Evolutionary conservation across 2,329 filamentous ascomycete genomes (phyloP).

Genomic region (Emergomyces orientalis): DNA sequence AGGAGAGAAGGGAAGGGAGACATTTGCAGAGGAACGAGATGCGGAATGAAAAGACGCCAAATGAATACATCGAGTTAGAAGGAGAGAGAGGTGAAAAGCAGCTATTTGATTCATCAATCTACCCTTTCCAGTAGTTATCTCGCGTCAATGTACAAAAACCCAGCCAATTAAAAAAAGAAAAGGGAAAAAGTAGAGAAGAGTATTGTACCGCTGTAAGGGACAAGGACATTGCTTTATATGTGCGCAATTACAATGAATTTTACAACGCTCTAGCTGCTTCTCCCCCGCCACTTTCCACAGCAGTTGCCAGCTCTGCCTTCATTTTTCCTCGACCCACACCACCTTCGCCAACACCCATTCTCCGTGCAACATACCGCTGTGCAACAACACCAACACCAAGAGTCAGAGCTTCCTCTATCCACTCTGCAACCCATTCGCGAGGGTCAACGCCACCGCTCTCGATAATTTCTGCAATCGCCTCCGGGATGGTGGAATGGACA

Average conservation of each 20-base stretch:
- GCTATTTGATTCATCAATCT: background rate
- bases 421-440: slow-evolving; percentile 93
- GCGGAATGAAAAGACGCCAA: slow-evolving; percentile 4
- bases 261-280: slow-evolving; percentile 50
- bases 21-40: no score
- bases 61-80: background rate
- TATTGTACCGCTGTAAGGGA: background rate
- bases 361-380: slow-evolving; percentile 84
- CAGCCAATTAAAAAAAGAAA: background rate
- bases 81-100: background rate
- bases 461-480: slow-evolving; percentile 81
- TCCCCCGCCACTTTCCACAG: slow-evolving; percentile 50
- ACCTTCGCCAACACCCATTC: slow-evolving; percentile 93
- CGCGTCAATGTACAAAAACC: background rate
- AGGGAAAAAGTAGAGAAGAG: background rate
- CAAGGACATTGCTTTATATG: background rate
- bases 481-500: slow-evolving; percentile 44
- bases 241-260: background rate
- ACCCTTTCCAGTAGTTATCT: background rate
- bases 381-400: slow-evolving; percentile 77
- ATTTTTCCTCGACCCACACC: slow-evolving; percentile 49
- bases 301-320: slow-evolving; percentile 44
- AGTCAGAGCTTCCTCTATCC: slow-evolving; percentile 80
- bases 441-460: slow-evolving; percentile 69
- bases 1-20: no score